Base-by-base conservation (phyloP, 331 rosid genomes). In the Stylosanthes scabra region DNA sequence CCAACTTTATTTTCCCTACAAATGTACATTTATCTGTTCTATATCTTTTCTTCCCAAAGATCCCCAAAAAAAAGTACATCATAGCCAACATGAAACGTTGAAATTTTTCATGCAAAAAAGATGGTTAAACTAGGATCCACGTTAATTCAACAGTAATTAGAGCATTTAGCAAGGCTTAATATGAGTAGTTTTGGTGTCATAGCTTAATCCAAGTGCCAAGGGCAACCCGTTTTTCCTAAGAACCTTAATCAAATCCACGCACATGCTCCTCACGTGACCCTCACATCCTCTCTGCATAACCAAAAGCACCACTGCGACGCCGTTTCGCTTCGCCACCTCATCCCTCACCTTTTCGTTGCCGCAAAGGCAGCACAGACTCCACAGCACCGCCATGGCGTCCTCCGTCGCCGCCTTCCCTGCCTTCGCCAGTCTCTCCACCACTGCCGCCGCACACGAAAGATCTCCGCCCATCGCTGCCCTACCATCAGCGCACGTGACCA, bases 211-310 rank as follows among this genome's bases (percentile, higher is more conserved):
- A 31, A 61, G 11, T 16, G 55, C 67, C 10, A 60, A 60, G 14
- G 45, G 46, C 68, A 72, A 14, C 9, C 61, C 74, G 7, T 31
- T 16, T 11, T 39, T 29, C 58, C 76, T 80, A 79, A 87, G 49
- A 75, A 72, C 84, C 83, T 78, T 82, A 8, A 87, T 75, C 77
- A 87, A 80, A 66, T 84, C 86, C 49, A 68, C 89, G n/a, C n/a
- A n/a, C n/a, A n/a, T n/a, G n/a, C n/a, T n/a, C n/a, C n/a, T n/a
- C n/a, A n/a, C n/a, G n/a, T n/a, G n/a, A n/a, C n/a, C n/a, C 45
- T 71, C 84, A 20, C 79, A 61, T 7, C 82, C 87, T 8, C 65
- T n/a, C n/a, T n/a, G n/a, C n/a, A n/a, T n/a, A n/a, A n/a, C n/a
- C n/a, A 87, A 25, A 64, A 84, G 57, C 12, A 84, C 64, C 79